A percentile compares a stretch with the other conserved stretches of the same genome.
These are phyloP conservation scores for Paraurostyla sp. DNA, from an alignment of 73 alveolate genomes.

Conservation along the genomic window DNA sequence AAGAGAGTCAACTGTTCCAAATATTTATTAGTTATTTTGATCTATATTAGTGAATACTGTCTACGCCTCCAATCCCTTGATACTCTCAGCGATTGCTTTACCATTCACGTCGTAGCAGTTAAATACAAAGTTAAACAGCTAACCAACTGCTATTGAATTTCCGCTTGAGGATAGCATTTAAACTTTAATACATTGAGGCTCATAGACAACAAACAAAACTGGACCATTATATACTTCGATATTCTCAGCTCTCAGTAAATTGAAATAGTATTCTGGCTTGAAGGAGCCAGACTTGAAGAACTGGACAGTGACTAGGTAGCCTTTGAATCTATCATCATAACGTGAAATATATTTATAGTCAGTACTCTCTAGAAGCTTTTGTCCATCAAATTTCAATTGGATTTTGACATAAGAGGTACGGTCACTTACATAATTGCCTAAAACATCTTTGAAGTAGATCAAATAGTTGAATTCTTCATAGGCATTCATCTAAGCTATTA, in stretches of 20 bases:
- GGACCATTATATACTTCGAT: constrained; percentile 43
- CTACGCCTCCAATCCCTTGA: constrained; percentile 7
- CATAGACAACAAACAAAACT: constrained; percentile 18
- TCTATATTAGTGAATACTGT: constrained; percentile 10
- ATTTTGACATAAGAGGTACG: constrained; percentile 25
- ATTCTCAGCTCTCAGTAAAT: constrained; percentile 29
- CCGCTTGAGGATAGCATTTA: neutral
- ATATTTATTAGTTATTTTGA: neutral
- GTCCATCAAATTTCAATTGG: constrained; percentile 22
- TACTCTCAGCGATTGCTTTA: constrained; percentile 5
- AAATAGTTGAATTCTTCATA: constrained; percentile 50
- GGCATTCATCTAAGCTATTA: constrained; percentile 45
- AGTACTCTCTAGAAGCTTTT: constrained; percentile 23
- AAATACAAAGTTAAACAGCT: constrained; percentile 28
- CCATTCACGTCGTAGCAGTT: constrained; percentile 50
- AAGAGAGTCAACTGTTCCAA: constrained; percentile 20
- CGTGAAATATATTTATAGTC: constrained; percentile 42
- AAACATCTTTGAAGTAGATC: constrained; percentile 32
- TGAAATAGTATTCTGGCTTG: constrained; percentile 50
- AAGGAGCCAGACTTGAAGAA: constrained; percentile 49
- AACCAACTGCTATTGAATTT: constrained; percentile 25
- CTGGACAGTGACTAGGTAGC: constrained; percentile 20
- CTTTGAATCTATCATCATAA: constrained; percentile 55
- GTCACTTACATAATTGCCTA: constrained; percentile 38
- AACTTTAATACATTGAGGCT: constrained; percentile 46